phyloP scores from a whole-genome alignment of 2,329 filamentous ascomycete genomes.

The Aspergillus fumigatus region DNA sequence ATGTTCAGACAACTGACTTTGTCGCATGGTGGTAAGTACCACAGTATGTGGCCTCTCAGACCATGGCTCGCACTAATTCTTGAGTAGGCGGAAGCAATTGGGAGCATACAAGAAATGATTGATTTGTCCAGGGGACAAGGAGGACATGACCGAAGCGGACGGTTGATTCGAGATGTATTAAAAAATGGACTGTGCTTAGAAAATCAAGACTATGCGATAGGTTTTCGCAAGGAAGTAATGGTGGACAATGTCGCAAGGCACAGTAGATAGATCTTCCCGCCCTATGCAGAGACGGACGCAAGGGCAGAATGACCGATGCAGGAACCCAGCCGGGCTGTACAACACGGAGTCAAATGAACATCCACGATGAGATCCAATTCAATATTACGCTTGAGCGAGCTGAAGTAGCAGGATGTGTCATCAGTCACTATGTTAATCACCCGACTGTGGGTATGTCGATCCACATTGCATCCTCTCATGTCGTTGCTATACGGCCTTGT shows the following conservation, averaged over 20 bases:
- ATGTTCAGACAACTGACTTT: conserved; percentile 71
- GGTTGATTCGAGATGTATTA: neutral
- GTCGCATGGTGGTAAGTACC: conserved; percentile 66
- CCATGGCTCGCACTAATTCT: neutral
- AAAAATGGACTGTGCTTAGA: neutral
- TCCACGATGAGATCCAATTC: neutral
- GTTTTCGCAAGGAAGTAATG: no score
- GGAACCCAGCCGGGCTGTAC: neutral
- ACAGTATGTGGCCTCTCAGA: neutral
- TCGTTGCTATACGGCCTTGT: no score
- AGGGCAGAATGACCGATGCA: neutral
- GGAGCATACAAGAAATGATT: conserved; percentile 24
- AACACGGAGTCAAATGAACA: neutral
- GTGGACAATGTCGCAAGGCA: neutral
- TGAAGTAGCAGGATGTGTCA: neutral
- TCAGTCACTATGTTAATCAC: neutral
- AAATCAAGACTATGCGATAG: neutral
- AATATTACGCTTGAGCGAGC: neutral
- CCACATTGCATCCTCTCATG: neutral
- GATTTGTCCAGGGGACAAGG: neutral
- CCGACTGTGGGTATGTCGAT: neutral
- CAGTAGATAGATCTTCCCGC: neutral
- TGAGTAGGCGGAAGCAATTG: conserved; percentile 28
- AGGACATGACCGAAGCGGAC: neutral
- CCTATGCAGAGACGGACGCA: neutral